A percentile compares a stretch with the other conserved stretches of the same genome.
Conservation (phyloP, 352 stramenopile species). For the Blastocystis sp. region DNA sequence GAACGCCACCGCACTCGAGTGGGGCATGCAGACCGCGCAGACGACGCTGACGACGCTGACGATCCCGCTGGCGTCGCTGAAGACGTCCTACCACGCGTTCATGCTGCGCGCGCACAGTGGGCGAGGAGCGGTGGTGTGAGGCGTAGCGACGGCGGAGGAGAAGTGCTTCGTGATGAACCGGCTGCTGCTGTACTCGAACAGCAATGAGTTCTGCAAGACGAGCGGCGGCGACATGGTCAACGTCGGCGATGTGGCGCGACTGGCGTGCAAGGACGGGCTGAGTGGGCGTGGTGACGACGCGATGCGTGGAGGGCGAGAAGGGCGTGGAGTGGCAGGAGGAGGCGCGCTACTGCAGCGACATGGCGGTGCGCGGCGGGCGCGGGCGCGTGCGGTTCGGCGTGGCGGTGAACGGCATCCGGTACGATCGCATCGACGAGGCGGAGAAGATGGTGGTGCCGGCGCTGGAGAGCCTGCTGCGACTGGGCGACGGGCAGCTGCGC, state of each 20-base stretch:
- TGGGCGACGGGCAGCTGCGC: neutral
- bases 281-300: neutral
- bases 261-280: neutral
- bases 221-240: neutral
- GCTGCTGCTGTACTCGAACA: conserved; percentile 16
- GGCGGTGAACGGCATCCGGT: conserved; percentile 8
- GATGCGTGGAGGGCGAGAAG: neutral
- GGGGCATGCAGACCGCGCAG: neutral
- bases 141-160: neutral
- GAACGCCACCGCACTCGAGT: neutral
- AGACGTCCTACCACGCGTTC: conserved; percentile 40
- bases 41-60: neutral
- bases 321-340: neutral
- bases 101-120: neutral
- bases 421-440: neutral
- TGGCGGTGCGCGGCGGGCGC: neutral
- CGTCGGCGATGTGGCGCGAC: neutral
- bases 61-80: neutral
- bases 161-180: neutral
- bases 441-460: neutral
- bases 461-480: neutral
- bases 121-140: neutral
- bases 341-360: neutral
- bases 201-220: conserved; percentile 10
- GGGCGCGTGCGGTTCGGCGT: neutral